Evolutionary conservation across 768 basidiomycete species (phyloP).

Genomic region (Royoungia palumana): DNA sequence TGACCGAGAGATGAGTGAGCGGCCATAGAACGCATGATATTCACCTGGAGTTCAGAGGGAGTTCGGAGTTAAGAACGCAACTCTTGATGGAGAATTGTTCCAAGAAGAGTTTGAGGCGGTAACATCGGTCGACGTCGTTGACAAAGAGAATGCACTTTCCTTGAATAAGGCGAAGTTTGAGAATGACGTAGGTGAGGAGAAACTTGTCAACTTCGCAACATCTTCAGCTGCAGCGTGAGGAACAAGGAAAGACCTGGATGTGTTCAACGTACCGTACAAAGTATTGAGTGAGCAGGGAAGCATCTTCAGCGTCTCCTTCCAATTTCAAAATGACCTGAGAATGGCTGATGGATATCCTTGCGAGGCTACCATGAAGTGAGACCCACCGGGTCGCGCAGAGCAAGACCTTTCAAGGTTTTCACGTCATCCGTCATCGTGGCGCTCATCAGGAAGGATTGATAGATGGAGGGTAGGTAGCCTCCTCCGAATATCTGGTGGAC

Average conservation of each 20-base stretch:
- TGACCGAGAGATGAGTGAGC: constrained; percentile 26
- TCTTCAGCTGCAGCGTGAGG: constrained; percentile 33
- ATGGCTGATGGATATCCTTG: neutral
- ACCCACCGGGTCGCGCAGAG: constrained; percentile 82
- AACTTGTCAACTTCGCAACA: constrained; percentile 97
- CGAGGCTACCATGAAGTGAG: neutral
- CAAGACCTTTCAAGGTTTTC: constrained; percentile 82
- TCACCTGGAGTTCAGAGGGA: constrained; percentile 90
- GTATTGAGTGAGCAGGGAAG: constrained; percentile 80
- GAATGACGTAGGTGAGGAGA: constrained; percentile 90
- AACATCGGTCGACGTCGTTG: constrained; percentile 91
- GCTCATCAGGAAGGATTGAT: constrained; percentile 93
- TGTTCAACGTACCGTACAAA: constrained; percentile 58
- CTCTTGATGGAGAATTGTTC: constrained; percentile 97
- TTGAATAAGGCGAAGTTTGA: constrained; percentile 92
- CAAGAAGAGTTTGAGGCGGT: constrained; percentile 94
- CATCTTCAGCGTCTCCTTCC: constrained; percentile 84
- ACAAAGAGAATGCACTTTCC: constrained; percentile 98
- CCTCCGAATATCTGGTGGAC: constrained; percentile 69
- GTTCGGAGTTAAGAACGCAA: constrained; percentile 93
- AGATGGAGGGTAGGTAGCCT: constrained; percentile 72
- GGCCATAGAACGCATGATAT: neutral
- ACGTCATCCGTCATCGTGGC: constrained; percentile 98
- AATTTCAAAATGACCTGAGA: constrained; percentile 79
- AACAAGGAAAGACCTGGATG: neutral